Conservation (phyloP, 192 early-diverging fungal species). For the Coemansia sp. region DNA sequence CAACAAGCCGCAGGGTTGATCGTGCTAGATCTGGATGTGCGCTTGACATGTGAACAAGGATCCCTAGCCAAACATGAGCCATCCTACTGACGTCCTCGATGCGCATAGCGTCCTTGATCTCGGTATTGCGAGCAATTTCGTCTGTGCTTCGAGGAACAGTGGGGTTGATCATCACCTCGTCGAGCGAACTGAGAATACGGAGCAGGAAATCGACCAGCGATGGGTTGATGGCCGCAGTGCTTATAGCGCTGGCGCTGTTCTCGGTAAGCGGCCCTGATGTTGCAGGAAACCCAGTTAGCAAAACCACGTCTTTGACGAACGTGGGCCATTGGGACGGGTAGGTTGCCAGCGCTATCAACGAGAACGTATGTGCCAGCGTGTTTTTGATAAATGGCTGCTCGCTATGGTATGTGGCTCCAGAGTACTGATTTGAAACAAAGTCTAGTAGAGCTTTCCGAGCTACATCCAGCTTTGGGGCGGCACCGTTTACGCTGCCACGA, state of each 20-base stretch:
- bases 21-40: conserved; percentile 65
- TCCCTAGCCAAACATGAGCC: conserved; percentile 71
- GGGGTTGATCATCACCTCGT: conserved; percentile 84
- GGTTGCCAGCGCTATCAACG: conserved; percentile 74
- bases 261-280: conserved; percentile 45
- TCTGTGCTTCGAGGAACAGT: conserved; percentile 65
- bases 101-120: conserved; percentile 91
- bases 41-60: conserved; percentile 60
- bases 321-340: conserved; percentile 85
- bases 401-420: conserved; percentile 28
- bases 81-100: conserved; percentile 71
- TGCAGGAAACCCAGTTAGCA: conserved; percentile 57
- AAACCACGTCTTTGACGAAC: conserved; percentile 84
- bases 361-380: conserved; percentile 80
- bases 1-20: conserved; percentile 69
- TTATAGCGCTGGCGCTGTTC: conserved; percentile 48
- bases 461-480: conserved; percentile 37
- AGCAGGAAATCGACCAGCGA: conserved; percentile 71
- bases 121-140: conserved; percentile 70
- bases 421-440: conserved; percentile 46
- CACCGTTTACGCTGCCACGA: conserved; percentile 30
- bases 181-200: conserved; percentile 72
- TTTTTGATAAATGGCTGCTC: conserved; percentile 67
- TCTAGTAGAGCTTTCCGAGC: conserved; percentile 27
- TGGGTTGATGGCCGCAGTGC: conserved; percentile 54